A percentile compares a stretch with the other conserved stretches of the same genome.
These are phyloP conservation scores for Fusarium protoensiforme DNA, from an alignment of 2,329 filamentous ascomycete species.

Conservation along the genomic window DNA sequence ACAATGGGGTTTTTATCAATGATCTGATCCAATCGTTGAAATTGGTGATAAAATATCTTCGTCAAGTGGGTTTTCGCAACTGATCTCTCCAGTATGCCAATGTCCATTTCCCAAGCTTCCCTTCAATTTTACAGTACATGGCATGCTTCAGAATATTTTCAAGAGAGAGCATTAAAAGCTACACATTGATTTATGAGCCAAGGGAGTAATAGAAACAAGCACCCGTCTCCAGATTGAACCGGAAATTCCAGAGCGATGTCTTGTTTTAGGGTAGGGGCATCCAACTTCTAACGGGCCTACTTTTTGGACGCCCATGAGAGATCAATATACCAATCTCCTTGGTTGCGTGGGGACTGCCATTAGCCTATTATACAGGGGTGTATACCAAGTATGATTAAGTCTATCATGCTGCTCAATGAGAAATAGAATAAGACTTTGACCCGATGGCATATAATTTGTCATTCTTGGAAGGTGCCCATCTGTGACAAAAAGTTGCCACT, in stretches of 20 bases:
- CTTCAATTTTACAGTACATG: neutral
- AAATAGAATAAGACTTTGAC: too few species aligned
- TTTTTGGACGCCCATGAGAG: neutral
- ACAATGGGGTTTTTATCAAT: neutral
- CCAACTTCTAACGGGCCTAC: neutral
- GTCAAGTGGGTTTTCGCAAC: neutral
- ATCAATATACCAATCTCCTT: too few species aligned
- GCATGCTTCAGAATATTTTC: neutral
- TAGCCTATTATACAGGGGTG: too few species aligned
- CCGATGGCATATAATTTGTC: too few species aligned
- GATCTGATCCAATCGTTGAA: neutral
- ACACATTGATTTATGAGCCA: rapidly evolving
- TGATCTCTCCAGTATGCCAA: neutral
- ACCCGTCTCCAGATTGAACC: neutral
- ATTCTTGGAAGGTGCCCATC: too few species aligned
- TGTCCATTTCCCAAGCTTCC: neutral
- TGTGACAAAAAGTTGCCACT: too few species aligned
- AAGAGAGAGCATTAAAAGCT: rapidly evolving
- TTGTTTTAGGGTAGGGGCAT: neutral
- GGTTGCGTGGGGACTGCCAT: too few species aligned
- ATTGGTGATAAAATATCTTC: neutral
- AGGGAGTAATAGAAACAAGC: neutral
- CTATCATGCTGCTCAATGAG: too few species aligned
- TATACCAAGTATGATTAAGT: too few species aligned
- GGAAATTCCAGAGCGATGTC: neutral